phyloP scores from a whole-genome alignment of 2,329 filamentous ascomycete genomes.

The Ophiocordyceps sinensis region DNA sequence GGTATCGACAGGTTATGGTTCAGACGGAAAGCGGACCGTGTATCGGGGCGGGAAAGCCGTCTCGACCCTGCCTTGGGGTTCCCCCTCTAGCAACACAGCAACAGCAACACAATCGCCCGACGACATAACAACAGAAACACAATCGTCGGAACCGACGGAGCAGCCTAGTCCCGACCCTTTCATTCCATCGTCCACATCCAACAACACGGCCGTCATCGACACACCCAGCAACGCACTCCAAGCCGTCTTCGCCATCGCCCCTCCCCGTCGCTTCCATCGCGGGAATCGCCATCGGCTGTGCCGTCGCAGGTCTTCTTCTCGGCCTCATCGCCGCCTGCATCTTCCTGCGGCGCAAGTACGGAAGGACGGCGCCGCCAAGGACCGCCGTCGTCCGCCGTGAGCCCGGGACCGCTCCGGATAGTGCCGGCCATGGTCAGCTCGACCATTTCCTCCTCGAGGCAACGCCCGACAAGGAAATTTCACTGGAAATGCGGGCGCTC shows the following conservation, averaged over 20 bases:
- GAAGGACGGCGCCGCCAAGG: not conserved
- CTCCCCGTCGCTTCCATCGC: not conserved
- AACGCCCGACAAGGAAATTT: slow-evolving; percentile 20
- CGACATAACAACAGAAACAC: too few species aligned
- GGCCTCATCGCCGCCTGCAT: slow-evolving; percentile 12
- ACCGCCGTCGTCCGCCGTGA: not conserved
- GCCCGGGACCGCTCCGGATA: slow-evolving; percentile 2
- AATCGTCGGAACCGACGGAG: too few species aligned
- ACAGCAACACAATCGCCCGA: too few species aligned
- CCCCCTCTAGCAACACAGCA: too few species aligned
- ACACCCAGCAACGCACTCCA: too few species aligned
- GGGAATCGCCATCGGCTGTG: slow-evolving; percentile 11
- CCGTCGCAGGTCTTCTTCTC: slow-evolving; percentile 12
- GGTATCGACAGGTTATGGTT: too few species aligned
- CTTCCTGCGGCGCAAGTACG: slow-evolving; percentile 10
- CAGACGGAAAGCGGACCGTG: too few species aligned
- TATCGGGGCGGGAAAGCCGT: too few species aligned
- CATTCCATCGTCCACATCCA: slow-evolving; percentile 5
- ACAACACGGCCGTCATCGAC: not conserved
- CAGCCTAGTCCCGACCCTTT: too few species aligned
- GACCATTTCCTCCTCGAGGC: slow-evolving; percentile 21
- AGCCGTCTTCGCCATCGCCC: not conserved
- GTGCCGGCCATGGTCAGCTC: slow-evolving; percentile 10
- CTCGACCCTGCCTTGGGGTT: too few species aligned
- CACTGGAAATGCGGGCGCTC: slow-evolving; percentile 17